These are phyloP conservation scores for Apiospora koreana DNA, from an alignment of 2,329 filamentous ascomycete genomes.

Conservation along the genomic window DNA sequence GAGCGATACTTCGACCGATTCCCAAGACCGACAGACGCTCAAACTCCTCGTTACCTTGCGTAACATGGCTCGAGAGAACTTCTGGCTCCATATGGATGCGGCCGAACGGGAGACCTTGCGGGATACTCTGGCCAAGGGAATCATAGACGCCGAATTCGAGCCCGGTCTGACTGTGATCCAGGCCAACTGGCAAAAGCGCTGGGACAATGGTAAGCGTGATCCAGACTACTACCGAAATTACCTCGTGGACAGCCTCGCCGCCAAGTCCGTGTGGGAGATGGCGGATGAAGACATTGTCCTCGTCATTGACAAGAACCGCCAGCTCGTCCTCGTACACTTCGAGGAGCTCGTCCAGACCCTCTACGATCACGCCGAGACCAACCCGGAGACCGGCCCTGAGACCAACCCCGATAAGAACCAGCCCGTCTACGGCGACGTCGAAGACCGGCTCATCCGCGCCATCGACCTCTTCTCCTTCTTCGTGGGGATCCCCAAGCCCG, in stretches of 20 bases:
- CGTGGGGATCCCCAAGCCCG: background rate
- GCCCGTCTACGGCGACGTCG: background rate
- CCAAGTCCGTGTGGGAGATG: background rate
- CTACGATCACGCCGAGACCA: background rate
- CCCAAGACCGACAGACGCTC: background rate
- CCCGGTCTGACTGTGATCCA: background rate
- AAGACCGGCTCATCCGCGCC: background rate
- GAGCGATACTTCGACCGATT: background rate
- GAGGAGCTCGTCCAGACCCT: background rate
- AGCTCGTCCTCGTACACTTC: background rate
- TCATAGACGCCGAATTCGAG: background rate
- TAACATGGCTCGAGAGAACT: background rate
- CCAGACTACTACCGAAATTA: background rate
- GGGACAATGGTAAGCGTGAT: background rate
- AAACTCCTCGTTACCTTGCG: background rate
- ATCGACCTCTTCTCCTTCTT: background rate
- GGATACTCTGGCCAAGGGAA: background rate
- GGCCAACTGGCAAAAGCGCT: background rate
- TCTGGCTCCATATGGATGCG: background rate
- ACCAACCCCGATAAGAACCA: no score
- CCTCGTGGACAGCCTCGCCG: background rate
- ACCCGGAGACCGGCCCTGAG: no score
- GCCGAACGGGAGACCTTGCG: background rate
- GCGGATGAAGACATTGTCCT: background rate
- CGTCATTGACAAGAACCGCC: background rate